These are phyloP conservation scores for Cicer bijugum DNA, from an alignment of 306 rosid genomes.

Conservation along the genomic window DNA sequence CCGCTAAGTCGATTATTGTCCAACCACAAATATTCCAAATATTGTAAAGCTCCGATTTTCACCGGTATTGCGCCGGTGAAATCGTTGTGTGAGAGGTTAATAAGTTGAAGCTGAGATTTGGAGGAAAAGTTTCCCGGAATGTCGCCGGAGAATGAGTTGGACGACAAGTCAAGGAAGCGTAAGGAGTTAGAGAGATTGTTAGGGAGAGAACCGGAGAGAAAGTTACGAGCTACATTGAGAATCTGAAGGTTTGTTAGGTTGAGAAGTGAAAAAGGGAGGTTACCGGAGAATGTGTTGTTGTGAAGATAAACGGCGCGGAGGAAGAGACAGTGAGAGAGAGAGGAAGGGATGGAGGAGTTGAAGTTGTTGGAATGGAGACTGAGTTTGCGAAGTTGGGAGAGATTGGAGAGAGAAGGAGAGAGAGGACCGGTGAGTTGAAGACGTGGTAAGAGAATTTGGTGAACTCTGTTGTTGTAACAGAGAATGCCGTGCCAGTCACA, in stretches of 20 bases:
- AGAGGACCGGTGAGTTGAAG: slow-evolving; percentile 67
- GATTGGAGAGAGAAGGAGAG: slow-evolving; percentile 50
- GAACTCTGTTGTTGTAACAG: slow-evolving; percentile 61
- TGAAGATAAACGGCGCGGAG: slow-evolving; percentile 75
- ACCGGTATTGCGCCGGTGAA: slow-evolving; percentile 69
- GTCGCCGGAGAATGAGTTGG: slow-evolving; percentile 64
- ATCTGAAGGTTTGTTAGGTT: slow-evolving; percentile 76
- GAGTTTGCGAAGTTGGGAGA: slow-evolving; percentile 58
- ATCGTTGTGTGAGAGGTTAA: slow-evolving; percentile 63
- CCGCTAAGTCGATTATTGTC: slow-evolving; percentile 67
- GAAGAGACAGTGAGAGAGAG: slow-evolving; percentile 63
- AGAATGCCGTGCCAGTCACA: slow-evolving; percentile 80
- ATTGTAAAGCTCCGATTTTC: slow-evolving; percentile 52
- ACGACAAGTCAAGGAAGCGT: slow-evolving; percentile 62
- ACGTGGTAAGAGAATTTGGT: slow-evolving; percentile 67
- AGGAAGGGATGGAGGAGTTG: slow-evolving; percentile 68
- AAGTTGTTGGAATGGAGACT: slow-evolving; percentile 77
- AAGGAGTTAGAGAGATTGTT: slow-evolving; percentile 51
- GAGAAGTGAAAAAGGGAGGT: slow-evolving; percentile 56
- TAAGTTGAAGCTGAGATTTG: slow-evolving; percentile 60
- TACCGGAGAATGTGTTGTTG: slow-evolving; percentile 68
- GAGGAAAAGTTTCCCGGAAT: slow-evolving; percentile 59
- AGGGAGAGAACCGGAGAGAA: slow-evolving; percentile 57
- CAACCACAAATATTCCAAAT: slow-evolving; percentile 57
- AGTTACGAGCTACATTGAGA: slow-evolving; percentile 63